Evolutionary conservation across 257 asterid species (phyloP).

Genomic region (Penstemon eatonii): DNA sequence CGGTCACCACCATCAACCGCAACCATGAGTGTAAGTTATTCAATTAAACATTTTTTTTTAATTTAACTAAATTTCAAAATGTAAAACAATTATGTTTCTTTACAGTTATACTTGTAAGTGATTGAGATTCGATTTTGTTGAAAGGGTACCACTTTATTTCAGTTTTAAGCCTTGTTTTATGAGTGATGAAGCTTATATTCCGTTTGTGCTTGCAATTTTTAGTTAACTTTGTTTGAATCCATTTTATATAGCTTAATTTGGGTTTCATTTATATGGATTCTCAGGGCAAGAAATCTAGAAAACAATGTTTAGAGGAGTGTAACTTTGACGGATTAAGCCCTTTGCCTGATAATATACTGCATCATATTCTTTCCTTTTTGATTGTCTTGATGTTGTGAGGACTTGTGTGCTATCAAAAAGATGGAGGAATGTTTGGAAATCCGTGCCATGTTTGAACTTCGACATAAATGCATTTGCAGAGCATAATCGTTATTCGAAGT

Average conservation of each 20-base stretch:
- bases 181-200: no score
- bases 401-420: constrained; percentile 30
- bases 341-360: constrained; percentile 28
- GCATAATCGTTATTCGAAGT: no score
- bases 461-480: not conserved
- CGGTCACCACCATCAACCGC: no score
- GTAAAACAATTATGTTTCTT: no score
- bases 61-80: no score
- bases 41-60: no score
- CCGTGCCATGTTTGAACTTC: constrained; percentile 29
- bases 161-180: no score
- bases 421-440: constrained; percentile 32
- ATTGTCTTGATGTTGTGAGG: constrained; percentile 27
- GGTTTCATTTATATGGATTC: constrained; percentile 9
- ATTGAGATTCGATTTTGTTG: no score
- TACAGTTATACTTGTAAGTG: no score
- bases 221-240: not conserved
- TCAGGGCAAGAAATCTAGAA: constrained; percentile 18
- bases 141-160: no score
- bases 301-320: not conserved
- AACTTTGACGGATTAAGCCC: constrained; percentile 23
- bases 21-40: no score
- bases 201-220: no score
- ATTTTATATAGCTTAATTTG: constrained; percentile 10
- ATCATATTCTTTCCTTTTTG: constrained; percentile 23